These are phyloP conservation scores for Westerdykella sp. DNA, from an alignment of 2,329 filamentous ascomycete species.

Conservation along the genomic window DNA sequence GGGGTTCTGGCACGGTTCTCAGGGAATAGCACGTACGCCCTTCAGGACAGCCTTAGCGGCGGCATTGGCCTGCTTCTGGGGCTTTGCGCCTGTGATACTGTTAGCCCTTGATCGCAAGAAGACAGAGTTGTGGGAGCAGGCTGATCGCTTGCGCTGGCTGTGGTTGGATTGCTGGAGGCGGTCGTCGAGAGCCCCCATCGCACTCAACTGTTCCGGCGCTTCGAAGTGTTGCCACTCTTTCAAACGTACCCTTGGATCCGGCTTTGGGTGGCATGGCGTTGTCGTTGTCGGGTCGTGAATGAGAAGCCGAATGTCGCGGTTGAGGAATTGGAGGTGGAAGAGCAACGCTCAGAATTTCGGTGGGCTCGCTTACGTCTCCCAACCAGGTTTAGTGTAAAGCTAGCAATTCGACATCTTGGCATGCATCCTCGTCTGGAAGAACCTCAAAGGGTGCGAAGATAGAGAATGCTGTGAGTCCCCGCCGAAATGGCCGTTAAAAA, in stretches of 20 bases:
- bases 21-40: conserved; percentile 62
- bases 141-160: not conserved
- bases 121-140: too few species aligned
- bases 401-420: conserved; percentile 14
- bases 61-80: conserved; percentile 69
- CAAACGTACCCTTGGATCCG: conserved; percentile 32
- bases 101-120: conserved; percentile 15
- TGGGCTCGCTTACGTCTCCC: conserved; percentile 8
- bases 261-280: conserved; percentile 38
- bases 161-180: not conserved
- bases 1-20: conserved; percentile 46
- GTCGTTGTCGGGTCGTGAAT: conserved; percentile 31
- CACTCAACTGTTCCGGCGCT: not conserved
- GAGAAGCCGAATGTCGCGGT: conserved; percentile 20
- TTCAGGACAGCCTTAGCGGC: conserved; percentile 95
- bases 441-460: not conserved
- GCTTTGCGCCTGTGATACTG: conserved; percentile 50
- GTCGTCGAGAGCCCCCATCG: not conserved
- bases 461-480: conserved; percentile 2
- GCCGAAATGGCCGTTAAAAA: conserved; percentile 28
- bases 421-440: conserved; percentile 4
- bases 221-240: not conserved
- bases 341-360: conserved; percentile 10
- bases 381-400: conserved; percentile 13
- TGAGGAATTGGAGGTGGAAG: conserved; percentile 13